These are phyloP conservation scores for Bacterosira constricta DNA, from an alignment of 108 stramenopile species.

Conservation along the genomic window DNA sequence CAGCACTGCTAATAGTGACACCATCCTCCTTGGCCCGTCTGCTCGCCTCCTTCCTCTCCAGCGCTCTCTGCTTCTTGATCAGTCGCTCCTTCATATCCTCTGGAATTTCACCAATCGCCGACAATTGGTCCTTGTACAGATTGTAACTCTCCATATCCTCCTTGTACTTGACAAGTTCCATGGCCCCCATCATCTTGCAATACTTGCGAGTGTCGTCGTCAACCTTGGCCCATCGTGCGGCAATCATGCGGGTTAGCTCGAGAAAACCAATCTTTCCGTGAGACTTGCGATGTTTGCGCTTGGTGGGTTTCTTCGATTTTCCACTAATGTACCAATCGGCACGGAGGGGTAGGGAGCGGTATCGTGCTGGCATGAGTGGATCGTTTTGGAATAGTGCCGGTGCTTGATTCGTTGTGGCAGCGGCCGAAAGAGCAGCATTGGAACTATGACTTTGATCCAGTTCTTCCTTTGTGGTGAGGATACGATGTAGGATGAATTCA, in stretches of 20 bases:
- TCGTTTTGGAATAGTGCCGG: slow-evolving; percentile 41
- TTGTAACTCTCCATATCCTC: slow-evolving; percentile 48
- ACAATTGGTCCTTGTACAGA: slow-evolving; percentile 30
- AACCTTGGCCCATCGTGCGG: slow-evolving; percentile 56
- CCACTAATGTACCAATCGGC: slow-evolving; percentile 51
- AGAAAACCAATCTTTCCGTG: slow-evolving; percentile 83
- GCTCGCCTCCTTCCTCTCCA: slow-evolving; percentile 22
- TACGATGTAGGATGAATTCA: slow-evolving; percentile 38
- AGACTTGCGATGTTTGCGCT: slow-evolving; percentile 69
- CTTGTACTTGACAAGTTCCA: slow-evolving; percentile 49
- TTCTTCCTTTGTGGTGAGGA: slow-evolving; percentile 22
- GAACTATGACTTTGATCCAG: not conserved
- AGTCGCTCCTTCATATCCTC: slow-evolving; percentile 36
- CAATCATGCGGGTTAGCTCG: slow-evolving; percentile 71
- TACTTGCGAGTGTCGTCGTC: slow-evolving; percentile 45
- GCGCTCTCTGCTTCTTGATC: slow-evolving; percentile 17
- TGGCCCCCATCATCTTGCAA: slow-evolving; percentile 49
- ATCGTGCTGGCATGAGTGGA: slow-evolving; percentile 48
- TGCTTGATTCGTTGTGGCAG: not conserved
- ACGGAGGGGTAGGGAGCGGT: slow-evolving; percentile 38
- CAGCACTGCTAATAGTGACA: not conserved
- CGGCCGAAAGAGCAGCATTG: not conserved
- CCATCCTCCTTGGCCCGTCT: not conserved
- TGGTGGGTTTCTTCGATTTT: slow-evolving; percentile 39
- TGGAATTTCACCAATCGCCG: slow-evolving; percentile 37